These are phyloP conservation scores for Rhynchospora tenuis DNA, from an alignment of 176 grass and related monocot species.

Conservation along the genomic window DNA sequence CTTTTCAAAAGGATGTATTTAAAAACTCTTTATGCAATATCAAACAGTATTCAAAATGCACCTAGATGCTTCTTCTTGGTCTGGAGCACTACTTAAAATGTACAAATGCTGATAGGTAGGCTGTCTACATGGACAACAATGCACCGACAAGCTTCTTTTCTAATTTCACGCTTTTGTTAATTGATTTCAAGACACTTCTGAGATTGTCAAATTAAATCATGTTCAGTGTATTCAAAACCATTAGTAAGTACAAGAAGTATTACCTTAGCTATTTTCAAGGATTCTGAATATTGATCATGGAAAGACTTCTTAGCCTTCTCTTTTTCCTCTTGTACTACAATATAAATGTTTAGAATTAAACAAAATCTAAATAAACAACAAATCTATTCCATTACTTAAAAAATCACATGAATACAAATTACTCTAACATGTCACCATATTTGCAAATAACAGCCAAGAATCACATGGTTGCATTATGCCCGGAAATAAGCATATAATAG, in stretches of 20 bases:
- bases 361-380: neutral
- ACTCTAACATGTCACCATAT: neutral
- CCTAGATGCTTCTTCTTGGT: no score
- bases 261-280: constrained; percentile 58
- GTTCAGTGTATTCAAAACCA: neutral
- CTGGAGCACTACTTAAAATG: no score
- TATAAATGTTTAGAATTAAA: constrained; percentile 18
- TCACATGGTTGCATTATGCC: neutral
- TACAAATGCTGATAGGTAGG: neutral
- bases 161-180: neutral
- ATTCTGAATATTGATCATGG: constrained; percentile 46
- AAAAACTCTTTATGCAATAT: neutral
- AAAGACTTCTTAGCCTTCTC: constrained; percentile 54
- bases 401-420: neutral
- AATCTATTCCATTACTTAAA: neutral
- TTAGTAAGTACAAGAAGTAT: constrained; percentile 3
- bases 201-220: neutral
- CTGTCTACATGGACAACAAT: neutral
- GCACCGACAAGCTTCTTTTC: neutral
- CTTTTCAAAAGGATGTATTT: neutral
- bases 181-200: neutral
- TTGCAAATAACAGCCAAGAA: neutral
- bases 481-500: neutral
- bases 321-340: constrained; percentile 58
- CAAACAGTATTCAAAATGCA: neutral